These are phyloP conservation scores for Globisporangium ultimum DNA, from an alignment of 352 stramenopile species.

Conservation along the genomic window DNA sequence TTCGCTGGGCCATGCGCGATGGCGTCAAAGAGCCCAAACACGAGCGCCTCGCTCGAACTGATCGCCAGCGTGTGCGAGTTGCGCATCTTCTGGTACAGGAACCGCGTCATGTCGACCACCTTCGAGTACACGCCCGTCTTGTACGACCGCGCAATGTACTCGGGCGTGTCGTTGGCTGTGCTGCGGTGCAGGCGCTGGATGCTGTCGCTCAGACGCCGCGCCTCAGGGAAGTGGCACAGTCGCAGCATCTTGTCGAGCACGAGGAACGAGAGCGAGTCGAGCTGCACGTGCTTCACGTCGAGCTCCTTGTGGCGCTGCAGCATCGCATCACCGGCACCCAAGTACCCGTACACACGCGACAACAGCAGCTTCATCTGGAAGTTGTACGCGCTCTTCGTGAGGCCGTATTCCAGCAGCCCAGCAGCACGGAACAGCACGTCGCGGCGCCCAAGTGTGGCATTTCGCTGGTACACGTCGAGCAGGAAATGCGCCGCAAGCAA, in stretches of 20 bases:
- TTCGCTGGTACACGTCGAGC: constrained; percentile 63
- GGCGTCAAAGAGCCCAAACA: constrained; percentile 56
- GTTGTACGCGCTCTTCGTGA: constrained; percentile 85
- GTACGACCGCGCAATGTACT: constrained; percentile 79
- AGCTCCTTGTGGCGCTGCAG: constrained; percentile 64
- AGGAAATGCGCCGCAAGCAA: constrained; percentile 70
- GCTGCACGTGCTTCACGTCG: constrained; percentile 83
- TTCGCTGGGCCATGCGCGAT: constrained; percentile 33
- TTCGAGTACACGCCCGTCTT: constrained; percentile 84
- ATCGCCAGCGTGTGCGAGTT: constrained; percentile 75
- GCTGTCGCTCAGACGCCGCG: constrained; percentile 38
- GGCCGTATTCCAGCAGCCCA: constrained; percentile 61
- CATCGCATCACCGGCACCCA: constrained; percentile 67
- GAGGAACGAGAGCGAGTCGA: constrained; percentile 83
- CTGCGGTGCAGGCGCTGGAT: constrained; percentile 52
- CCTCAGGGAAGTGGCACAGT: constrained; percentile 57
- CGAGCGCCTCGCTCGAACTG: constrained; percentile 46
- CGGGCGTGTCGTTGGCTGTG: constrained; percentile 64
- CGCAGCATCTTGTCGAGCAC: constrained; percentile 78
- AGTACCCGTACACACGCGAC: constrained; percentile 69
- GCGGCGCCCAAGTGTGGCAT: constrained; percentile 14
- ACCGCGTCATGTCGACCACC: constrained; percentile 78
- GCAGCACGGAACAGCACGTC: constrained; percentile 52
- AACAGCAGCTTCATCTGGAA: constrained; percentile 90
- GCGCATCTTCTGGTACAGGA: constrained; percentile 71